phyloP scores from a whole-genome alignment of 805 yeast species.

The Saccharomycopsis synnaedendra region DNA sequence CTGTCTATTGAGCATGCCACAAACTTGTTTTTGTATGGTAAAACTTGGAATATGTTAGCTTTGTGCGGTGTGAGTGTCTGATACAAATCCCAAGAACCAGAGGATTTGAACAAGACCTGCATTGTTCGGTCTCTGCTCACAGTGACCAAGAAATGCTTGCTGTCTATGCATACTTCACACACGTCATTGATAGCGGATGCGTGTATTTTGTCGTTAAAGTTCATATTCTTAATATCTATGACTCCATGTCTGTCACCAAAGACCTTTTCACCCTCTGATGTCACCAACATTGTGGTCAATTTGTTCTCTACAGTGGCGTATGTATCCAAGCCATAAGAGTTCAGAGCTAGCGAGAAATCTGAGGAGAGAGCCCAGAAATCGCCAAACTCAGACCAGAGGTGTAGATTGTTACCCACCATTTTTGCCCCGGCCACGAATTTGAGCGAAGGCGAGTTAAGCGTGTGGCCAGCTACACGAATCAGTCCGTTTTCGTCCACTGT shows the following conservation, averaged over 20 bases:
- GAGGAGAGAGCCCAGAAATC: too few species aligned
- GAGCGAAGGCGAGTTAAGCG: constrained; percentile 23
- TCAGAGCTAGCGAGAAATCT: too few species aligned
- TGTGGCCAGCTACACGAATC: neutral
- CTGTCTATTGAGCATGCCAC: constrained; percentile 53
- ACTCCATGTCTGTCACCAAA: constrained; percentile 44
- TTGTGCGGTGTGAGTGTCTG: constrained; percentile 53
- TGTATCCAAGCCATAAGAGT: too few species aligned
- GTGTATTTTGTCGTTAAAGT: constrained; percentile 33
- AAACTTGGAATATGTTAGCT: constrained; percentile 36
- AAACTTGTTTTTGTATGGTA: constrained; percentile 23
- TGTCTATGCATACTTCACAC: constrained; percentile 23
- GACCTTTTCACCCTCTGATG: constrained; percentile 17
- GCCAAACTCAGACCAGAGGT: constrained; percentile 35
- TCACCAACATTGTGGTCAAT: constrained; percentile 14
- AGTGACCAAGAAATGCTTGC: constrained; percentile 27
- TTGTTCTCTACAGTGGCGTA: constrained; percentile 12
- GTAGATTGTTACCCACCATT: constrained; percentile 18
- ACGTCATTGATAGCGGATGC: constrained; percentile 40
- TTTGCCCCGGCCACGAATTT: constrained; percentile 31
- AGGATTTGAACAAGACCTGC: constrained; percentile 33
- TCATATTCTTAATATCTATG: constrained; percentile 18
- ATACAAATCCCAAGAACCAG: constrained; percentile 34
- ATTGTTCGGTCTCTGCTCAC: constrained; percentile 55
- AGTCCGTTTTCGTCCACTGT: neutral